Percentiles rank a stretch among this genome's conserved stretches.
phyloP scores from a whole-genome alignment of 768 basidiomycete species.

The Tremella mesenterica region DNA sequence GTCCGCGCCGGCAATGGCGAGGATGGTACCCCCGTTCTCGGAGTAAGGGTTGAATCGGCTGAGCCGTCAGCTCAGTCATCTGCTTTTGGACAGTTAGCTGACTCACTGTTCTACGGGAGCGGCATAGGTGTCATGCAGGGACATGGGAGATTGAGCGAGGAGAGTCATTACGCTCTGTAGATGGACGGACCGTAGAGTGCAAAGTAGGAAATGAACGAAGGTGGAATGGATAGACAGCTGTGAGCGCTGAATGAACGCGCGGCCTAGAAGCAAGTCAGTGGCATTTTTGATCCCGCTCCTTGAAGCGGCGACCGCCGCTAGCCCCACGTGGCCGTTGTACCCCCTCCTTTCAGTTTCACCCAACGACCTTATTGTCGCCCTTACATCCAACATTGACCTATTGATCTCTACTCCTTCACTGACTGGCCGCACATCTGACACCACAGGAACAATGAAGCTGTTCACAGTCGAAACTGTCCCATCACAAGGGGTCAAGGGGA shows the following conservation, averaged over 20 bases:
- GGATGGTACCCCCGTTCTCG: constrained; percentile 90
- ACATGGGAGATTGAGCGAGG: constrained; percentile 17
- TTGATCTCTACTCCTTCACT: no score
- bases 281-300: constrained; percentile 8
- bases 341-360: no score
- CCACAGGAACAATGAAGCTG: no score
- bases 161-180: constrained; percentile 22
- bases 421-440: no score
- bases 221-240: no score
- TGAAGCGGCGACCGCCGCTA: not conserved
- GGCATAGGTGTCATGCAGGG: constrained; percentile 14
- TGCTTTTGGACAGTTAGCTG: not conserved
- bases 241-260: not conserved
- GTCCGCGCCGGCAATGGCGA: constrained; percentile 79
- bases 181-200: no score
- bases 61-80: not conserved
- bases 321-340: no score
- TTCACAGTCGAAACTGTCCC: no score
- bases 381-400: no score
- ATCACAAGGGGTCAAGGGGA: no score
- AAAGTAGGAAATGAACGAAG: no score
- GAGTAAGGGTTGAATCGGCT: constrained; percentile 73
- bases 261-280: not conserved
- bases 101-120: constrained; percentile 36
- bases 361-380: no score